Evolutionary conservation across 2,329 filamentous ascomycete genomes (phyloP), one percentile per base, ranked within the genome.

Genomic region (Xylogone sp.): DNA sequence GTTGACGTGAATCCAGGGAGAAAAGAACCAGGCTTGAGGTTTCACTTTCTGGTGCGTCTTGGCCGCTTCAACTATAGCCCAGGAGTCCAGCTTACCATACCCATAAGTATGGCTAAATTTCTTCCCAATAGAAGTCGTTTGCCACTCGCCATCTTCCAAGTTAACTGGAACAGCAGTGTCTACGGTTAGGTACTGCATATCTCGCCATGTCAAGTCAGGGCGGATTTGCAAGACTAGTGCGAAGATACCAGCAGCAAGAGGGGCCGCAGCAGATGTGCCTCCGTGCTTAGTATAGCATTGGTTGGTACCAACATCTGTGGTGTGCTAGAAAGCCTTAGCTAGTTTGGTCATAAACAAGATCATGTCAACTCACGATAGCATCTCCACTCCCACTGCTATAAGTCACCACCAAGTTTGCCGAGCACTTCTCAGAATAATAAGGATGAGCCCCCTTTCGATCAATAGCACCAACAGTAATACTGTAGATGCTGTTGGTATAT

Each of bases 401-500:
- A 0, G 94, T 96, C 9, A 99, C 94, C 2, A 97, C 92, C 45
- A 99, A 76, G 67, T 96, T 90, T 20, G 94, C 94, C 2, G 93
- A 97, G 73, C 94, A 99, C 56, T 90, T 87, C 70, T 99, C 94
- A 0, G 93, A 97, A 70, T 99, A 99, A 68, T 93, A 94, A 0
- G 94, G 92, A 65, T 97, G 93, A n/a, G 81, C 71, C 39, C 93
- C 92, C 59, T 87, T 84, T 53, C 90, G 81, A 67, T 97, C 92
- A 56, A 99, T 87, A 29, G 93, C 93, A 34, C 94, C 94, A 18
- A 99, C 91, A 0, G 92, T 96, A 62, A 99, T 94, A 68, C 91
- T 97, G 77, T 97, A 99, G 62, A 99, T 99, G 67, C 92, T 97
- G 75, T 99, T 99, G 53, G 94, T 99, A 71, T 99, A 99, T 39